Base-by-base conservation (phyloP, 192 early-diverging fungal genomes). In the Backusella luteola region DNA sequence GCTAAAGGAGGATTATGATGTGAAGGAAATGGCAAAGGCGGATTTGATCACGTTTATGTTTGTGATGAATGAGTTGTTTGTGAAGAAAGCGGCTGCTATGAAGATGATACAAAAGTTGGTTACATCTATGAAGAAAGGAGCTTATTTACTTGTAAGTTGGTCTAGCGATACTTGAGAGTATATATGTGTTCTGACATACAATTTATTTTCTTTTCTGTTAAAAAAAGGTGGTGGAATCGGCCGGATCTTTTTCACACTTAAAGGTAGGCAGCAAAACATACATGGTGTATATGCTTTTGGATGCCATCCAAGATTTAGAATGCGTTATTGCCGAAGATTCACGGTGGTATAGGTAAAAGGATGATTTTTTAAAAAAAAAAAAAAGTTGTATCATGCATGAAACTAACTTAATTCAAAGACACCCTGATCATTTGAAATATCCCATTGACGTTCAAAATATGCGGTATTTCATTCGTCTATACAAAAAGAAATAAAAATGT, bases 41-140 rank as follows among this genome's bases (percentile, higher is more conserved):
- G 82, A 90, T 74, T 75, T 97, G 53, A 91, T 96, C 23, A 97
- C 96, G 2, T 89, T 92, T 39, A 91, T 96, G 87, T 98, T 97
- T 89, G 87, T 97, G 0, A 86, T 98, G 85, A 97, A 97, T 78
- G 97, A 98, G 77, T 81, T 98, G 19, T 93, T 98, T 81, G 85
- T 84, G 76, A 88, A 90, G 75, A 97, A 97, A 78, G 77, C 77
- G 39, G 78, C 86, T 21, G 93, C 95, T 59, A 94, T 95, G 85
- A 80, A 82, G 52, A 85, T 98, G 74, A 89, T 98, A 46, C 89
- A 90, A 41, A 80, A 83, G 12, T 77, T 98, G 34, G 87, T 95
- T 6, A 82, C 80, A 8, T 79, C 76, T 36, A 88, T 96, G 88
- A 80, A 84, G 46, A 80, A 75, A 32, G 96, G 94, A 1, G 77